Conservation (phyloP, 192 early-diverging fungal genomes). For the Oehlia diaphana region DNA sequence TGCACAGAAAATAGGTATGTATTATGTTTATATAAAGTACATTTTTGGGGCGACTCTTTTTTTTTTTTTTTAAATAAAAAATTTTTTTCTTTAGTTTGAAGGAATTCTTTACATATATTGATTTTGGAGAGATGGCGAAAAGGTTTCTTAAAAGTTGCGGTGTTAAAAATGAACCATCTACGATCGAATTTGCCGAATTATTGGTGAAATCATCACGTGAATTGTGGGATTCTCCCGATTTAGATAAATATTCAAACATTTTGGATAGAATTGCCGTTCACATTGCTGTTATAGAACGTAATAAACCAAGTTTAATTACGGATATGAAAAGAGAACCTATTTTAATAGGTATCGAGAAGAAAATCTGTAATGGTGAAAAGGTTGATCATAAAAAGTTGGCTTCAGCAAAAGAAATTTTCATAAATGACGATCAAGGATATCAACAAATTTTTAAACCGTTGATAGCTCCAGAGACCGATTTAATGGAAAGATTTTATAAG, state of each 20-base stretch:
- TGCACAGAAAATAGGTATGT: neutral
- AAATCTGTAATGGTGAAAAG: constrained; percentile 72
- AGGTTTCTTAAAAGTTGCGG: constrained; percentile 82
- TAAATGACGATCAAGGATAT: constrained; percentile 77
- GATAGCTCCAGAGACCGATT: constrained; percentile 67
- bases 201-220: constrained; percentile 59
- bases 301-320: constrained; percentile 44
- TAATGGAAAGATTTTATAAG: constrained; percentile 70
- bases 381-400: constrained; percentile 65
- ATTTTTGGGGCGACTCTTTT: neutral
- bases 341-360: constrained; percentile 70
- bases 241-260: constrained; percentile 64
- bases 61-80: neutral
- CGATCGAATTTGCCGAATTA: constrained; percentile 65
- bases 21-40: neutral
- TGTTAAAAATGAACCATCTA: constrained; percentile 78
- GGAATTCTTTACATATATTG: constrained; percentile 58
- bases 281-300: constrained; percentile 41
- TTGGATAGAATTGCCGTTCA: constrained; percentile 74
- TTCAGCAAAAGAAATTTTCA: constrained; percentile 66
- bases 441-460: constrained; percentile 75
- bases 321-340: constrained; percentile 64
- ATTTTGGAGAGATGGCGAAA: constrained; percentile 75
- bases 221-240: constrained; percentile 55
- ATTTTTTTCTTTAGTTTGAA: constrained; percentile 42